These are phyloP conservation scores for Apiospora koreana DNA, from an alignment of 2,329 filamentous ascomycete genomes.

Conservation along the genomic window DNA sequence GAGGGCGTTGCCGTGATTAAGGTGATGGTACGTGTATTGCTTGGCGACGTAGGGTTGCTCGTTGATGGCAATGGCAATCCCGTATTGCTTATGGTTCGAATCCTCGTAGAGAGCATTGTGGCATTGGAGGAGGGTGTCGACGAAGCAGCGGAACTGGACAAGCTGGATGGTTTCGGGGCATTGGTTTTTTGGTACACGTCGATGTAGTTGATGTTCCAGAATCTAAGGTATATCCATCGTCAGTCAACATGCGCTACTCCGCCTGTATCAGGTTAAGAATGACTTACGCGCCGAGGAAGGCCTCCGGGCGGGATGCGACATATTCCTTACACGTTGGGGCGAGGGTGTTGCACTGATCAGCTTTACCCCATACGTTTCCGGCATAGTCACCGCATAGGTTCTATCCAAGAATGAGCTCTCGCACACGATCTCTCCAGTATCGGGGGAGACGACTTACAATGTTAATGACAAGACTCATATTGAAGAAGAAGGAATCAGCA, in stretches of 20 bases:
- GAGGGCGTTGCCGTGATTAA: conserved; percentile 22
- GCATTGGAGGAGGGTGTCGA: neutral
- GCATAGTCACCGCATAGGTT: conserved; percentile 10
- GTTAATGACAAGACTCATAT: conserved; percentile 73
- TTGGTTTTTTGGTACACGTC: conserved; percentile 41
- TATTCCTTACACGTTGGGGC: conserved; percentile 48
- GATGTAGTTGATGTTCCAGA: conserved; percentile 58
- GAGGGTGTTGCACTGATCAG: conserved; percentile 39
- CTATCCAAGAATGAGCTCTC: neutral
- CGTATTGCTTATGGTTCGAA: conserved; percentile 6
- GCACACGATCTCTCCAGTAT: neutral
- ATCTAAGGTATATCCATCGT: conserved; percentile 24
- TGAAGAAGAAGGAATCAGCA: conserved; percentile 63
- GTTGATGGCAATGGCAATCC: neutral
- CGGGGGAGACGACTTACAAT: conserved; percentile 44
- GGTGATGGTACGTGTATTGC: conserved; percentile 22
- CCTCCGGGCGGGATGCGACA: conserved; percentile 46
- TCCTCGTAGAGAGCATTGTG: conserved; percentile 2
- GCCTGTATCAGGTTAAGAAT: neutral
- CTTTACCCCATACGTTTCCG: conserved; percentile 36
- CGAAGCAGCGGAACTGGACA: neutral
- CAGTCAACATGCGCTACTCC: neutral
- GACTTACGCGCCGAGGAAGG: conserved; percentile 41
- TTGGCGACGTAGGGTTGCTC: neutral
- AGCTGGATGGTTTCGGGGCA: neutral